Base-by-base conservation (phyloP, 495 filamentous ascomycete species). In the Penicillium dipodomyicola region DNA sequence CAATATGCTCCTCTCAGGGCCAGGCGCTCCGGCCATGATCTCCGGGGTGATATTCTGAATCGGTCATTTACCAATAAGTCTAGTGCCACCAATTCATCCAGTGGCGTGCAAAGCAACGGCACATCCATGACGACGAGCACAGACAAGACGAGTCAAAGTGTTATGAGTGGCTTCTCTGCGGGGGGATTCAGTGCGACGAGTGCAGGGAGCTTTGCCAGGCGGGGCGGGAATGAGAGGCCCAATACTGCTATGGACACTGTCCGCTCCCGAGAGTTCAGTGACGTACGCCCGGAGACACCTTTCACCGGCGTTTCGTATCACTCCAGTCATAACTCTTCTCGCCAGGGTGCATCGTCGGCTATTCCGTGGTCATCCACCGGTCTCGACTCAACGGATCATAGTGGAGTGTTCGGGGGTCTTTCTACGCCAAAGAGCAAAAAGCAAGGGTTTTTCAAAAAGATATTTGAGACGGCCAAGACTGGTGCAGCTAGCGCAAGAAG, bases 121-220 rank as follows among this genome's bases (percentile, higher is more conserved):
- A 93, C 90, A 7, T 87, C 85, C 64, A 76, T 77, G 57, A 93
- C 87, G 43, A 81, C 76, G 8, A 87, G 82, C 63, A 94, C 91
- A 0, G 83, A 87, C 51, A 81, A 80, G 60, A 97, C 93, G 8
- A 85, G 87, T 64, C 82, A 85, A 55, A 96, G 90, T 67, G 62
- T 97, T 35, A 96, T 97, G 94, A 96, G 91, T 69, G 94, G 92
- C 8, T 76, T 81, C 30, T 97, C 93, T 43, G 95, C 95, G 1
- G 87, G 91, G 92, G 92, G 82, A 2, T 89, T 97, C 68, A 96
- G 92, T 68, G 90, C 93, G 39, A 97, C 95, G 0, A 97, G 93
- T 69, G 94, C 94, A 15, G 95, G 92, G 43, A 96, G 92, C 70
- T 83, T 92, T 30, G 92, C 90, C 23, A 81, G 94, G 46, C 84